Evolutionary conservation across 208 protist genomes (phyloP).

Genomic region (Trypanosoma conorhini): DNA sequence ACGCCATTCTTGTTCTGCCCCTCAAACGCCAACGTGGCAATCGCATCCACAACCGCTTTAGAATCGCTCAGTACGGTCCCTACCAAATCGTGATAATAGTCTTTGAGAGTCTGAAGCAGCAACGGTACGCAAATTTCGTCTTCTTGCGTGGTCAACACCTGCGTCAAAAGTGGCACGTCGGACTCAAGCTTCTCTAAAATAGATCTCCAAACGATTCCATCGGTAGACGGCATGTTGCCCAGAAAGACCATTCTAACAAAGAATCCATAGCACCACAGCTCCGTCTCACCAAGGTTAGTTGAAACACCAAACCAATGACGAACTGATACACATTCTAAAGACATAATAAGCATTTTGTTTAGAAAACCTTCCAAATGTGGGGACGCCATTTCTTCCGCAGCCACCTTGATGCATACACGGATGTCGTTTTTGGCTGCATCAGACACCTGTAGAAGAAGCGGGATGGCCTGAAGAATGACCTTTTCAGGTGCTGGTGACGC

Average conservation of each 20-base stretch:
- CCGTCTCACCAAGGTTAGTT: slow-evolving; percentile 7
- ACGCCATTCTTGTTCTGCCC: neutral
- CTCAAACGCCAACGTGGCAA: slow-evolving; percentile 29
- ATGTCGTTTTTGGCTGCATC: slow-evolving; percentile 11
- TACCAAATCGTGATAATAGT: slow-evolving; percentile 20
- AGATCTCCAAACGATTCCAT: slow-evolving; percentile 6
- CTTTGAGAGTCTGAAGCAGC: slow-evolving; percentile 20
- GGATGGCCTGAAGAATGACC: slow-evolving; percentile 22
- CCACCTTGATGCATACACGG: slow-evolving; percentile 14
- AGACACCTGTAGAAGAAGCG: slow-evolving; percentile 21
- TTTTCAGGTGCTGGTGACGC: slow-evolving; percentile 14
- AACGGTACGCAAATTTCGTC: slow-evolving; percentile 4
- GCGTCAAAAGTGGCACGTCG: neutral
- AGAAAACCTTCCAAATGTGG: slow-evolving; percentile 12
- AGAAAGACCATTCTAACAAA: slow-evolving; percentile 22
- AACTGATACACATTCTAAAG: slow-evolving; percentile 4
- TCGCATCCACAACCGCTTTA: slow-evolving; percentile 15
- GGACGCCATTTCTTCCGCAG: slow-evolving; percentile 11
- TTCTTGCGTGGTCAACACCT: neutral
- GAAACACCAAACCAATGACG: slow-evolving; percentile 24
- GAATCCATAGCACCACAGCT: slow-evolving; percentile 26
- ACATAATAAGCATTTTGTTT: slow-evolving; percentile 5
- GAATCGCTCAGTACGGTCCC: slow-evolving; percentile 12
- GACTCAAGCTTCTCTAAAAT: slow-evolving; percentile 1
- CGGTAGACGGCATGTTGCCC: slow-evolving; percentile 5